Evolutionary conservation across 2,329 filamentous ascomycete species (phyloP), one percentile per base, ranked within the genome.

Genomic region (Fusarium temperatum): DNA sequence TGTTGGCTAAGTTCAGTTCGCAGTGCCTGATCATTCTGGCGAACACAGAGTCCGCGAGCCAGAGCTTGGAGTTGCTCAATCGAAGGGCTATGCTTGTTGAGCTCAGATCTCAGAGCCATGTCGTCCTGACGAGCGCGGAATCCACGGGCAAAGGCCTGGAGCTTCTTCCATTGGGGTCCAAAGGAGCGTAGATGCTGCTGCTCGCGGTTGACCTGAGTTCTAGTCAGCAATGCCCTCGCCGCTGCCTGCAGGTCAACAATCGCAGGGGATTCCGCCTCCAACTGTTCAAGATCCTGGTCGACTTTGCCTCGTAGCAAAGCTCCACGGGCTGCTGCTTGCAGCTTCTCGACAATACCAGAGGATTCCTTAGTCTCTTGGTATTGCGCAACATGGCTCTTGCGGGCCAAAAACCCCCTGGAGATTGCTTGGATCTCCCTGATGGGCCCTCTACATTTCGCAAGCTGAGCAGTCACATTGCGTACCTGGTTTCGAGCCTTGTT

Each of bases 271-370:
- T 90, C 82, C 64, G 84, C 83, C 63, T 87, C 85, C 56, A 93
- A 85, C 62, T 84, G 81, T 73, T 84, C 82, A 64, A 88, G 84
- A 66, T 91, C 88, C 56, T 87, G 83, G 24, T 87, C 85, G 62
- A 92, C 82, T 53, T 86, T 85, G 69, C 83, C 86, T 76, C 93
- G 87, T 72, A 90, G 81, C 66, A 94, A 81, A 83, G 90, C 88
- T 77, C 93, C 93, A 68, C 93, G 88, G 74, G 91, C 88, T 45
- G 89, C 88, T 63, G 91, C 89, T 83, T 95, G 93, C 48, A 94
- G 85, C 53, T 85, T 83, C 68, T 85, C 83, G 44, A 93, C 86
- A 58, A 87, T 84, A 38, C 85, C 85, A 74, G 87, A 83, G 60
- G 86, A 83, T 73, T 85, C 81, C 73, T 83, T 84, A 24, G 89